Base-by-base conservation (phyloP, 164 flowering plant genomes). In the Buxus sempervirens region DNA sequence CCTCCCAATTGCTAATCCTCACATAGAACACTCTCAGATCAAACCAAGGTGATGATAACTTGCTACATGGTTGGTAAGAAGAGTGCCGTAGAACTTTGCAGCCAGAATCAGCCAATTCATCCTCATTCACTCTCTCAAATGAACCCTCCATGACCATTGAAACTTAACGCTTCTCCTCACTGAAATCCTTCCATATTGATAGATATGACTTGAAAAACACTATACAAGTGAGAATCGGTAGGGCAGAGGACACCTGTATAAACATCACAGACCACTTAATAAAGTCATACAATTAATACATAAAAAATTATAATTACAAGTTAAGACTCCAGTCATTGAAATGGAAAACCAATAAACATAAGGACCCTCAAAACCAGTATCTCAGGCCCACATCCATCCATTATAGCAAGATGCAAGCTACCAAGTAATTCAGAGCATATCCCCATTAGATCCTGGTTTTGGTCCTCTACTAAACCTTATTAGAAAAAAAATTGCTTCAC, bases 1-100 rank as follows among this genome's bases (percentile, higher is more conserved):
- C 83, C 73, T 74, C 84, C 60, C 85, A 84, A 68, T 87, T 80
- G 77, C 90, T 86, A 48, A 92, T 36, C 65, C 91, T 85, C 55
- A 90, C 90, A 76, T 86, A 93, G 65, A 93, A 87, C 14, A 93
- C 98, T 76, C 93, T 83, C 72, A 89, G 66, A 75, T 90, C 90
- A 59, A 93, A 80, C 96, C 96, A 90, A 18, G 86, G 66, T 9
- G 80, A 76, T 15, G 80, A 68, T 63, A 62, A 57, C 73, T 77
- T 77, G 36, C 60, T 54, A 55, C 60, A 63, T 5, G 80, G 78
- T 66, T 77, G 79, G 73, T 76, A 73, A 65, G 69, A 42, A 5
- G 78, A 67, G 63, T 63, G 71, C 72, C 76, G 73, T n/a, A 62
- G 20, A 15, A 67, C 53, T 48, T 64, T 69, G 68, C 71, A 78